phyloP scores from a whole-genome alignment of 345 rosid species.

The Rubroshorea leprosula region DNA sequence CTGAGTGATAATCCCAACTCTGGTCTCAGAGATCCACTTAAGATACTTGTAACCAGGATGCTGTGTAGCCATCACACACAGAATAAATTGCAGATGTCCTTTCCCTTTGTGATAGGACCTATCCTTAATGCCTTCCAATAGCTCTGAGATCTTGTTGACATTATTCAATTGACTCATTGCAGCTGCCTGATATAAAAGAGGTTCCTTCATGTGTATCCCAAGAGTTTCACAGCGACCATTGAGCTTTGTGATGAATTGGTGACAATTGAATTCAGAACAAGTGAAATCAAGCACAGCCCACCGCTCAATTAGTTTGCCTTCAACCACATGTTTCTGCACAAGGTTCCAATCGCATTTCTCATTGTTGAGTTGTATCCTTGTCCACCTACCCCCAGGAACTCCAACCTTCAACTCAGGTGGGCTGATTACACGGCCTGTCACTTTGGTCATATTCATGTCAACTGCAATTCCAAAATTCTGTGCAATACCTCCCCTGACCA shows the following conservation, averaged over 20 bases:
- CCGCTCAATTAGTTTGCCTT: slow-evolving; percentile 44
- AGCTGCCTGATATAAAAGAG: slow-evolving; percentile 23
- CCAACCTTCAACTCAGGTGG: slow-evolving; percentile 59
- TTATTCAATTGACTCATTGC: slow-evolving; percentile 40
- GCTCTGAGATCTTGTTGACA: slow-evolving; percentile 24
- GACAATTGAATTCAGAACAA: slow-evolving; percentile 14
- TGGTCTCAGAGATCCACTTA: slow-evolving; percentile 77
- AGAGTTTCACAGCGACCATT: slow-evolving; percentile 35
- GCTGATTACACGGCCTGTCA: slow-evolving; percentile 54
- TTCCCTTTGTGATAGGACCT: slow-evolving; percentile 18
- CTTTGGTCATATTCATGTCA: slow-evolving; percentile 47
- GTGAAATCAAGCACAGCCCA: slow-evolving; percentile 78
- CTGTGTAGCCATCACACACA: slow-evolving; percentile 60
- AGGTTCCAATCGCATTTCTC: slow-evolving; percentile 73
- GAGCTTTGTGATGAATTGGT: slow-evolving; percentile 10
- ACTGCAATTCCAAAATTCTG: slow-evolving; percentile 60
- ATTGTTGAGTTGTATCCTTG: slow-evolving; percentile 36
- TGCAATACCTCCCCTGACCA: slow-evolving; percentile 47
- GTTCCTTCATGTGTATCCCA: slow-evolving; percentile 48
- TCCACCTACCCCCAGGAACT: slow-evolving; percentile 24
- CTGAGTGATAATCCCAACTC: slow-evolving; percentile 70
- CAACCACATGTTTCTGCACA: slow-evolving; percentile 39
- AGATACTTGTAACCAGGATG: slow-evolving; percentile 60
- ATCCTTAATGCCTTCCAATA: slow-evolving; percentile 31
- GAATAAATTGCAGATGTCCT: slow-evolving; percentile 41